These are phyloP conservation scores for Scutellaria galericulata DNA, from an alignment of 257 asterid species.

Conservation along the genomic window DNA sequence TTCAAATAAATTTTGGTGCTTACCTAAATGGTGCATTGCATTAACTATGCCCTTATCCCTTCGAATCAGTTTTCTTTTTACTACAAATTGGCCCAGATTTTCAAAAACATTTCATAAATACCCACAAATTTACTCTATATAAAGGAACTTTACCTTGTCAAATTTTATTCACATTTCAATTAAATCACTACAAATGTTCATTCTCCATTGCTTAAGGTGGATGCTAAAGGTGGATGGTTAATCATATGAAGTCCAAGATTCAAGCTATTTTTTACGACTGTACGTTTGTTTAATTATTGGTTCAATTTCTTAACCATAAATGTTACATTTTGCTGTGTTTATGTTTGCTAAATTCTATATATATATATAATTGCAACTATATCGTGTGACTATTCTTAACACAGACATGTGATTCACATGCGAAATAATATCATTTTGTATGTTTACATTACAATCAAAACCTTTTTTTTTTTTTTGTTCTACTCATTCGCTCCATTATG, in stretches of 20 bases:
- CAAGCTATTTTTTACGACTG: neutral
- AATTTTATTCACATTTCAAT: neutral
- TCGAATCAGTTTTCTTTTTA: conserved; percentile 4
- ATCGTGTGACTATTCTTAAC: neutral
- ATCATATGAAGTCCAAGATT: conserved; percentile 15
- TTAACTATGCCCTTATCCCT: conserved; percentile 41
- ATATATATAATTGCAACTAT: neutral
- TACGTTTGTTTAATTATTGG: neutral
- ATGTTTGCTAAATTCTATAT: neutral
- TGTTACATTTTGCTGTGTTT: neutral
- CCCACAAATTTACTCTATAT: conserved; percentile 31
- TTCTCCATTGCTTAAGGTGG: neutral
- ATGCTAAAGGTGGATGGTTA: neutral
- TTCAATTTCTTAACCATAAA: neutral
- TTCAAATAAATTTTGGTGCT: conserved; percentile 25
- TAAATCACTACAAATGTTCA: conserved; percentile 1
- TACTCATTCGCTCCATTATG: too few relatives aligned
- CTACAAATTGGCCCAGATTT: conserved; percentile 29
- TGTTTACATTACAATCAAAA: neutral
- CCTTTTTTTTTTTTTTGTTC: too few relatives aligned
- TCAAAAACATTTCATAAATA: neutral
- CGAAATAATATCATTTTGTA: neutral
- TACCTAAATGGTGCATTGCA: conserved; percentile 33
- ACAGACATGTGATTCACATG: neutral
- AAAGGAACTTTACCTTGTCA: conserved; percentile 10